Conservation (phyloP, 2,329 filamentous ascomycete species). For the Cladophialophora psammophila region DNA sequence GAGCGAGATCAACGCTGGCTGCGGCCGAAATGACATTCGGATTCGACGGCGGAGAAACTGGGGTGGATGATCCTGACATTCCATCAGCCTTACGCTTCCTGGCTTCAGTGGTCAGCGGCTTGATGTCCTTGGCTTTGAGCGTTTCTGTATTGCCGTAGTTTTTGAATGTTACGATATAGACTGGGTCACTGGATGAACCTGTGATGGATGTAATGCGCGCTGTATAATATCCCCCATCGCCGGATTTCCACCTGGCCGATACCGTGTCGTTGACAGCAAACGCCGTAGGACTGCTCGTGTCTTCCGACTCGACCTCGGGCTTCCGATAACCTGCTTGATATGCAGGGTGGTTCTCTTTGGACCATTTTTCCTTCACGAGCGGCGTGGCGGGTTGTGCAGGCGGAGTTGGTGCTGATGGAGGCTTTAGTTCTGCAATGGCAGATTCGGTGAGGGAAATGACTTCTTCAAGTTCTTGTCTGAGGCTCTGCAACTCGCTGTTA, state of each 20-base stretch:
- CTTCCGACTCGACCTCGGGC: constrained; percentile 60
- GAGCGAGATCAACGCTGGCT: constrained; percentile 70
- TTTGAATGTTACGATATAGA: constrained; percentile 96
- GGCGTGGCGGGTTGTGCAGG: constrained; percentile 56
- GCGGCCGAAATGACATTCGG: constrained; percentile 70
- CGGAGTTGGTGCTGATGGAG: constrained; percentile 55
- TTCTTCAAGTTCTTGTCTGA: constrained; percentile 82
- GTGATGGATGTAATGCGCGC: constrained; percentile 93
- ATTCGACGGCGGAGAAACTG: constrained; percentile 51
- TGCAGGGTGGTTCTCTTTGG: constrained; percentile 79
- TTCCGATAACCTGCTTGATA: constrained; percentile 68
- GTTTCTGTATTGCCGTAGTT: constrained; percentile 83
- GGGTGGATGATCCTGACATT: constrained; percentile 62
- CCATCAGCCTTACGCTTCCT: constrained; percentile 88
- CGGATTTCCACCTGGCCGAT: constrained; percentile 87
- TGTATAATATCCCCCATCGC: constrained; percentile 89
- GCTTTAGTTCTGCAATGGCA: constrained; percentile 80
- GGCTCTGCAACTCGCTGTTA: constrained; percentile 76
- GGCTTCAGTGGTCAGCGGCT: constrained; percentile 73
- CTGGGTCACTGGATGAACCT: constrained; percentile 85
- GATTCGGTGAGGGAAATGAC: constrained; percentile 81
- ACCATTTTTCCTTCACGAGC: constrained; percentile 75
- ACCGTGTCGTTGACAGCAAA: constrained; percentile 91
- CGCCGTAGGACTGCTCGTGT: constrained; percentile 52
- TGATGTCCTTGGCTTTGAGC: constrained; percentile 80